These are phyloP conservation scores for Canavalia ensiformis DNA, from an alignment of 306 rosid genomes.

Conservation along the genomic window DNA sequence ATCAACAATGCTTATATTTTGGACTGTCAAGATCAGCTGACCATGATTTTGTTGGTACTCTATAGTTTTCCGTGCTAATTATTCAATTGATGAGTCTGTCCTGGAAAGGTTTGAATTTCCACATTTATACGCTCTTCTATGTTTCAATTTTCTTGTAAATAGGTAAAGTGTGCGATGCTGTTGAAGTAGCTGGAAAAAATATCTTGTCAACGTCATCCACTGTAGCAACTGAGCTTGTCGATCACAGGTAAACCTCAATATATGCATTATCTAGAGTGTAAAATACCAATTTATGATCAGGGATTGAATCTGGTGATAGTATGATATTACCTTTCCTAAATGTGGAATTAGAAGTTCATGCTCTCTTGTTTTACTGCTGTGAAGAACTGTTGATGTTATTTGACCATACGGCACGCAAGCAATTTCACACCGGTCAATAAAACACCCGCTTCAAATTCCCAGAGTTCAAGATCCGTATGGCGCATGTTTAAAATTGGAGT, in stretches of 20 bases:
- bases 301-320: constrained; percentile 26
- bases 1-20: constrained; percentile 10
- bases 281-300: not conserved
- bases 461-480: not conserved
- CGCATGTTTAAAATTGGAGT: not conserved
- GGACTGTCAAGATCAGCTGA: constrained; percentile 9
- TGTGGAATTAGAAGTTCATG: constrained; percentile 17
- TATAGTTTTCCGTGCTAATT: constrained; percentile 31
- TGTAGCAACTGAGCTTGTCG: constrained; percentile 86
- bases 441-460: constrained; percentile 8
- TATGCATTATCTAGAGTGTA: constrained; percentile 18
- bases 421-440: constrained; percentile 11
- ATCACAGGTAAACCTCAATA: constrained; percentile 72
- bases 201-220: constrained; percentile 89
- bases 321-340: constrained; percentile 1
- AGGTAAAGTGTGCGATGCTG: constrained; percentile 94
- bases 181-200: constrained; percentile 90
- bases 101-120: constrained; percentile 23
- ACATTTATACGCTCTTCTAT: constrained; percentile 14
- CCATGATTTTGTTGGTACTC: constrained; percentile 28
- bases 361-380: constrained; percentile 19
- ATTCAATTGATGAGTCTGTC: constrained; percentile 17
- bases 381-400: constrained; percentile 17
- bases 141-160: constrained; percentile 44
- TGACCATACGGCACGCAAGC: not conserved